Percentiles rank a stretch among this genome's conserved stretches.
Evolutionary conservation across 208 protist genomes (phyloP).

Genomic region (Acanthamoeba castellanii): DNA sequence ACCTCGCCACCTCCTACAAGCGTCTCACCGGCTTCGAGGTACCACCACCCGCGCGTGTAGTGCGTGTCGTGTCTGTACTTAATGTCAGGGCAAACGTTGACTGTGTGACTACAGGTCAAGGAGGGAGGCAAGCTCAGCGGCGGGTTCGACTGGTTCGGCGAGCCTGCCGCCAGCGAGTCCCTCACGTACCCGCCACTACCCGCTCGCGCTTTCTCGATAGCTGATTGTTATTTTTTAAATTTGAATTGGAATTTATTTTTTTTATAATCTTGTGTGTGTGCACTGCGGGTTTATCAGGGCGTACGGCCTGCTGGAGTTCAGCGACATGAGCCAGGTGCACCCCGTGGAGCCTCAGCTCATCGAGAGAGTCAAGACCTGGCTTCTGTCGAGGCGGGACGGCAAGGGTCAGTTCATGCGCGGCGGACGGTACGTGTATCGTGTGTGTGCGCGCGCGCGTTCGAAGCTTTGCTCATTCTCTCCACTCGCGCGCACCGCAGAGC

Average conservation of each 20-base stretch:
- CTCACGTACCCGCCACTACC: background rate
- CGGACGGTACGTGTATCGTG: background rate
- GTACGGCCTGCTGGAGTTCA: slow-evolving; percentile 73
- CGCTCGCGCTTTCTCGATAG: too few species aligned
- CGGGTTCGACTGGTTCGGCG: slow-evolving; percentile 76
- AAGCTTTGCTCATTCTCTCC: background rate
- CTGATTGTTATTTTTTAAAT: too few species aligned
- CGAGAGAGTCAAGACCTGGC: slow-evolving; percentile 54
- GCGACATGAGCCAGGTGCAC: slow-evolving; percentile 47
- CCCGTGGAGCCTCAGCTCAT: slow-evolving; percentile 14
- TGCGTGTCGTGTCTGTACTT: background rate
- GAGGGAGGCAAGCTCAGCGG: slow-evolving; percentile 36
- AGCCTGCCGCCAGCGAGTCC: background rate
- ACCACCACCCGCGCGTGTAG: too few species aligned
- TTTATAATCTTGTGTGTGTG: too few species aligned
- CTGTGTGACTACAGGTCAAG: slow-evolving; percentile 1
- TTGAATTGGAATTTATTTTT: too few species aligned
- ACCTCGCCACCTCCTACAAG: background rate
- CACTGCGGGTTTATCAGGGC: too few species aligned
- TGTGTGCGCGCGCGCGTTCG: background rate
- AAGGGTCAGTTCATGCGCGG: slow-evolving; percentile 47
- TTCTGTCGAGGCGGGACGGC: slow-evolving; percentile 56
- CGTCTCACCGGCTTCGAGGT: background rate
- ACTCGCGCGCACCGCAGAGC: background rate
- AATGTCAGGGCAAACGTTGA: background rate